Evolutionary conservation across 352 stramenopile genomes (phyloP), one percentile per base, ranked within the genome.

Genomic region (Elongisporangium anandrum): DNA sequence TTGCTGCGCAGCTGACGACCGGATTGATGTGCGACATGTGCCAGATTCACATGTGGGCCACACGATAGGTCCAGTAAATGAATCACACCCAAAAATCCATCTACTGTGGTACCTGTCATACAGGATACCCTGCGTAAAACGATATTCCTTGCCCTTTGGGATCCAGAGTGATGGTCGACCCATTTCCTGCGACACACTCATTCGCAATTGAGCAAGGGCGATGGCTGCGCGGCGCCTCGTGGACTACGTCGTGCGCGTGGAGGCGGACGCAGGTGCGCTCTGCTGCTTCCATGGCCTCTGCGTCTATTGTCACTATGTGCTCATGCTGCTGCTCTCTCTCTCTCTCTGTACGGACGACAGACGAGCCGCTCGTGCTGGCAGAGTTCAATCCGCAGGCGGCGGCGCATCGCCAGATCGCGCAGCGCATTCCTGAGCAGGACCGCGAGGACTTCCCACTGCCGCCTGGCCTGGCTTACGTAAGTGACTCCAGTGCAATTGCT

Each of bases 321-420:
- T n/a, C n/a, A n/a, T n/a, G n/a, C n/a, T n/a, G n/a, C n/a, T n/a
- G n/a, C 26, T 38, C 26, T 38, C 3, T 38, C 3, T 5, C 26
- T 38, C 26, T 45, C 34, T 45, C 10, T 45, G 9, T 41, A 17
- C 34, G 10, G 5, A 45, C 34, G 34, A 45, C 34, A 45, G 34
- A 45, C 13, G 10, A 45, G 34, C 34, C 34, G 12, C 34, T 45
- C 10, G 10, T 17, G 34, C 34, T 45, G 5, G 10, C 34, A 45
- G 34, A 45, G 1, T 45, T 12, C 34, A 12, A 45, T 17, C 34
- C 9, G 20, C 92, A 99, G 60, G 96, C 94, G 34, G 96, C 94
- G 34, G 91, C 99, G 21, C 95, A 99, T 57, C 85, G 81, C 4
- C 74, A 98, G 93, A 83, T 95, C 90, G 69, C 93, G 64, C 68